Percentiles rank a stretch among this genome's conserved stretches.
phyloP scores from a whole-genome alignment of 768 basidiomycete genomes.

The Lyophyllum shimeji region DNA sequence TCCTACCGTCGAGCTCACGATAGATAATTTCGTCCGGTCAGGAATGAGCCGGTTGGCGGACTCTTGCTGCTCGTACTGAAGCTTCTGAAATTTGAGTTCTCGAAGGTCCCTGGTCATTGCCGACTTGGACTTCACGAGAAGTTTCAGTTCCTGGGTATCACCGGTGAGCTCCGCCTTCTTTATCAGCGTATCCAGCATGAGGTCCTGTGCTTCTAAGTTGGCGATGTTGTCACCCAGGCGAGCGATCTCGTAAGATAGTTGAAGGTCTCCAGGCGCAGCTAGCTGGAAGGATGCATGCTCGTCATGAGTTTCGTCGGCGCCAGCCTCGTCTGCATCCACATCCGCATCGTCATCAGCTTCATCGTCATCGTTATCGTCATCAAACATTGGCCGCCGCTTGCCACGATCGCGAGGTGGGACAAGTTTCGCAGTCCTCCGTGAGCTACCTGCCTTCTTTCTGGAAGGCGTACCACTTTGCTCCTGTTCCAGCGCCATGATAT shows the following conservation, averaged over 20 bases:
- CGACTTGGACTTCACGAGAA: slow-evolving; percentile 80
- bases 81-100: slow-evolving; percentile 84
- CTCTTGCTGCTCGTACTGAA: slow-evolving; percentile 93
- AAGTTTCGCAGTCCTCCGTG: slow-evolving; percentile 6
- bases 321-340: slow-evolving; percentile 40
- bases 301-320: slow-evolving; percentile 38
- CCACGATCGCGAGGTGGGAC: slow-evolving; percentile 5
- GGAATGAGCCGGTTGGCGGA: slow-evolving; percentile 85
- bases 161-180: slow-evolving; percentile 95
- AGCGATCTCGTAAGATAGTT: slow-evolving; percentile 83
- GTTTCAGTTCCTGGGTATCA: slow-evolving; percentile 78
- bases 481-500: slow-evolving; percentile 89
- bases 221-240: slow-evolving; percentile 75
- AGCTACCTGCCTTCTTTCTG: neutral
- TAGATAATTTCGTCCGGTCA: slow-evolving; percentile 79
- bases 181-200: slow-evolving; percentile 83
- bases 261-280: slow-evolving; percentile 87
- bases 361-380: slow-evolving; percentile 46
- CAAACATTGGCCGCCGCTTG: slow-evolving; percentile 32
- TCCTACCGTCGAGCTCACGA: slow-evolving; percentile 79
- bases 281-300: slow-evolving; percentile 62
- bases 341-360: slow-evolving; percentile 46
- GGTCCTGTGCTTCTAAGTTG: slow-evolving; percentile 77
- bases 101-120: slow-evolving; percentile 82
- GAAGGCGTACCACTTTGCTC: slow-evolving; percentile 29